Base-by-base conservation (phyloP, 192 early-diverging fungal genomes). In the Podila epicladia region DNA sequence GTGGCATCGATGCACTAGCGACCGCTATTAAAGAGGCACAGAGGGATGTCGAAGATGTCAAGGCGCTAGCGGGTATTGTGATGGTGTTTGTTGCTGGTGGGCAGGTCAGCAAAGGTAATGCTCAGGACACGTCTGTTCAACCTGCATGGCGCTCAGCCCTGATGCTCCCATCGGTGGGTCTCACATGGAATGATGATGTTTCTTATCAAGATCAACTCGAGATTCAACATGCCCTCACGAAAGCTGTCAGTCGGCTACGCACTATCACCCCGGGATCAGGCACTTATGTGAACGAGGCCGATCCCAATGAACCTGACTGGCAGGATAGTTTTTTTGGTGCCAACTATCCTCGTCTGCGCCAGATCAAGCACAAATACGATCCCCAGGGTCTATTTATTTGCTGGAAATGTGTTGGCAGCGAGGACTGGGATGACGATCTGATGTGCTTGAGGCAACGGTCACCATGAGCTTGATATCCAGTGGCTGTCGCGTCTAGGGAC, bases 311-410 rank as follows among this genome's bases (percentile, higher is more conserved):
- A 57, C 62, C 66, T 6, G 70, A 85, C 37, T 87, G 74, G 82
- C 55, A 82, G 28, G 29, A 76, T 4, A 63, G 78, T 7, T 89
- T 83, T 68, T 89, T 65, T 38, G 87, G 87, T 19, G 15, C 49
- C 12, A 75, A 89, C 71, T 89, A 87, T 66, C 63, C 62, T 9
- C 64, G 69, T 15, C 64, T 89, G 59, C 11, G 64, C 28, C 20
- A 63, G n/a, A 79, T 89, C 62, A 87, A 89, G 69, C 28, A 87
- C 20, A 83, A 76, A 65, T 65, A 67, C 13, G 88, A 89, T 65
- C 87, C 78, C 11, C 51, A 58, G 24, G 74, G 64, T 31, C 20
- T 88, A 5, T 85, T 88, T 51, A 53, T 82, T 41, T 87, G 86
- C 59, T 62, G 67, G 26, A 64, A 76, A 28, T 87, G 86, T 60